Evolutionary conservation across 352 stramenopile genomes (phyloP), one percentile per base, ranked within the genome.

Genomic region (Phytophthora niederhauseri): DNA sequence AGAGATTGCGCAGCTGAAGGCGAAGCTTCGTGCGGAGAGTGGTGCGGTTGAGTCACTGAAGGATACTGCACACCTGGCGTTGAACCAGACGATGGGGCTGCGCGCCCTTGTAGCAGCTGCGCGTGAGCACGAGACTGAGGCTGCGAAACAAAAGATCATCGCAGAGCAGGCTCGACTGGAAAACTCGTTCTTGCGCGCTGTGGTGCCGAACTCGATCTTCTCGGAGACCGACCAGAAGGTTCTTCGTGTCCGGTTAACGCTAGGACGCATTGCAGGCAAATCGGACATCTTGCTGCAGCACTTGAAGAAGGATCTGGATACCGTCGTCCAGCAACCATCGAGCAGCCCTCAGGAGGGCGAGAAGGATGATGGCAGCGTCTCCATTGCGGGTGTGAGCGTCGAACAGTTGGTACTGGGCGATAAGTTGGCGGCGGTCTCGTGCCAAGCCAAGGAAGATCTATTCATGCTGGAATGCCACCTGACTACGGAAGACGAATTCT

Each of bases 11-110:
- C 78, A 87, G 56, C 45, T 95, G 4, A 91, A 92, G 66, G 78
- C 84, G 11, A 87, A 93, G 64, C 78, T 95, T 26, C 86, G 86
- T 19, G 73, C 74, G 6, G 88, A 95, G 56, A 84, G 71, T 20
- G 88, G 86, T 14, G 81, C 89, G 26, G 61, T 94, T 11, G 88
- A 92, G 56, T 87, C 78, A 1, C 68, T 95, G 8, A 92, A 93
- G 67, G 88, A 88, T 50, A 88, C 86, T 14, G 79, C 86, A 3
- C 88, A 96, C 61, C 68, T 77, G 57, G 85, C 87, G 2, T 49
- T 95, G 14, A 94, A 87, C 51, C 84, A 93, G 55, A 93, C 80
- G 1, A 85, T 95, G 82, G 80, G 75, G 3, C 65, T 95, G 41
- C 85, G 88, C n/a, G 64, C 75, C 17, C 55, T 92, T 30, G 80